Conservation (phyloP, 148 eudicot species). For the Cornus controversa region DNA sequence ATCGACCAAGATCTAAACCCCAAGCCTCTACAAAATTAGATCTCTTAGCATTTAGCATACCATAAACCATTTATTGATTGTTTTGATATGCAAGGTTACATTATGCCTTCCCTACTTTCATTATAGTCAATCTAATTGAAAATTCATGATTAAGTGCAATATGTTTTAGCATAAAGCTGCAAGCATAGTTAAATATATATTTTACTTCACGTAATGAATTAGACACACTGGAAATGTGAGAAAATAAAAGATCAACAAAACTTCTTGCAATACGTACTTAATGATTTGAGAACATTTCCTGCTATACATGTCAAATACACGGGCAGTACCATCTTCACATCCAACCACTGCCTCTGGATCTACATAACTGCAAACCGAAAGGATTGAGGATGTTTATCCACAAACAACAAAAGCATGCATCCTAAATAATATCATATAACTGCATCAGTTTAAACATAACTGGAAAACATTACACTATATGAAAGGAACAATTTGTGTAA, state of each 20-base stretch:
- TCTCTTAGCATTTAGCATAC: too few species aligned
- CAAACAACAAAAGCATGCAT: not conserved
- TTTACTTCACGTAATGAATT: too few species aligned
- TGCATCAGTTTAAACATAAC: not conserved
- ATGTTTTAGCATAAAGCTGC: too few species aligned
- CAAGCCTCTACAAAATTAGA: too few species aligned
- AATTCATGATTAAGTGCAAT: too few species aligned
- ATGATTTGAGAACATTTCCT: slow-evolving; percentile 67
- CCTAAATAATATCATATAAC: not conserved
- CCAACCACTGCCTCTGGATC: slow-evolving; percentile 92
- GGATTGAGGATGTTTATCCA: not conserved
- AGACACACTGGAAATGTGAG: not conserved
- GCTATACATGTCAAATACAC: slow-evolving; percentile 92
- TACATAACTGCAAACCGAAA: slow-evolving; percentile 53
- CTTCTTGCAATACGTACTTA: slow-evolving; percentile 39
- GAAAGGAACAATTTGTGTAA: not conserved
- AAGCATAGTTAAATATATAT: too few species aligned
- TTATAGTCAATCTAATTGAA: too few species aligned
- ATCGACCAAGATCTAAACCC: too few species aligned
- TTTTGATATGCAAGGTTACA: too few species aligned
- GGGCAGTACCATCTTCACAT: slow-evolving; percentile 77
- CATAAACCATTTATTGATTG: too few species aligned
- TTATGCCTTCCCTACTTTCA: too few species aligned
- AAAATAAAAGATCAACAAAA: not conserved
- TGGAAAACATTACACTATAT: not conserved